Percentiles rank a stretch among this genome's conserved stretches.
These are phyloP conservation scores for Globisporangium spiculum DNA, from an alignment of 352 stramenopile genomes.

Conservation along the genomic window DNA sequence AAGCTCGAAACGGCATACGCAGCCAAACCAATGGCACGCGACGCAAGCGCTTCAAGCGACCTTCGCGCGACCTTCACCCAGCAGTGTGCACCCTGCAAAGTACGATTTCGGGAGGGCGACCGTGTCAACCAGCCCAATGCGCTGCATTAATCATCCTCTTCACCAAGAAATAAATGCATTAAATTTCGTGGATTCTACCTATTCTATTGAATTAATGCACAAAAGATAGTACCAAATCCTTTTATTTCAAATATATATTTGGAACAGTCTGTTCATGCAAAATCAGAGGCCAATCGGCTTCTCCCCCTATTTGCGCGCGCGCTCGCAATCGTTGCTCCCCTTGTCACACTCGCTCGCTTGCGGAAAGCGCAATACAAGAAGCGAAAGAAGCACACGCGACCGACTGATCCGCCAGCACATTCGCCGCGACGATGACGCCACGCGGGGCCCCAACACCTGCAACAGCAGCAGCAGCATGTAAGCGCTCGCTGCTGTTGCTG, in stretches of 20 bases:
- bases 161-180: neutral
- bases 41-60: constrained; percentile 29
- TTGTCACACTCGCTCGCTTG: neutral
- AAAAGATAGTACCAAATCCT: too few relatives aligned
- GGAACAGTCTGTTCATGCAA: neutral
- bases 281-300: neutral
- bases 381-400: neutral
- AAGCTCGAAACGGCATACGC: constrained; percentile 18
- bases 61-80: constrained; percentile 29
- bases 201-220: too few relatives aligned
- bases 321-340: neutral
- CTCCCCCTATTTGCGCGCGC: neutral
- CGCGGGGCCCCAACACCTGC: neutral
- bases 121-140: neutral
- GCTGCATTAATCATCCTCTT: neutral
- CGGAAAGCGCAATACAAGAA: neutral
- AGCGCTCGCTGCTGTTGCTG: constrained; percentile 19
- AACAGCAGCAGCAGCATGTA: neutral
- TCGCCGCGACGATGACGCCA: neutral
- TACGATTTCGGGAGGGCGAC: constrained; percentile 9
- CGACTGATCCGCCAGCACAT: neutral
- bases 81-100: neutral
- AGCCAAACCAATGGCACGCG: constrained; percentile 31
- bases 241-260: too few relatives aligned
- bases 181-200: too few relatives aligned